Evolutionary conservation across 768 basidiomycete species (phyloP).

Genomic region (Candolleomyces eurysporus): DNA sequence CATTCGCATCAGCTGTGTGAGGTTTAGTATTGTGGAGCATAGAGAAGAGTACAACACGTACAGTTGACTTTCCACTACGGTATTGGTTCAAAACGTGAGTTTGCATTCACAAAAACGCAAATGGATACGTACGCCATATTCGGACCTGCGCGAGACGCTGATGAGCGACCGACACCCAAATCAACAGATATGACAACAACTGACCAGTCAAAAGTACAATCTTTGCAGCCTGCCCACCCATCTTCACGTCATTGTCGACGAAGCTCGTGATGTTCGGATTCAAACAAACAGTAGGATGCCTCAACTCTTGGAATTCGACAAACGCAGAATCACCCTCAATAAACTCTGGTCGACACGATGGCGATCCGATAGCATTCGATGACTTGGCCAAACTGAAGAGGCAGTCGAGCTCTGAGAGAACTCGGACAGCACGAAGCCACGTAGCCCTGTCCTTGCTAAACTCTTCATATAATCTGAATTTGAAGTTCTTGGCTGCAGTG

Average conservation of each 20-base stretch:
- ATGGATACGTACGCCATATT: conserved; percentile 74
- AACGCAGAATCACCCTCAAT: conserved; percentile 77
- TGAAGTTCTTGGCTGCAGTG: conserved; percentile 80
- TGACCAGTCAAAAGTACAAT: conserved; percentile 85
- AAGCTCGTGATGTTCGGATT: conserved; percentile 66
- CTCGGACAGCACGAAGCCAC: conserved; percentile 82
- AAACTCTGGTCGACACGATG: conserved; percentile 88
- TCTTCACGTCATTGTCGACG: conserved; percentile 88
- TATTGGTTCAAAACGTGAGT: neutral
- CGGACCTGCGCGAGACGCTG: conserved; percentile 49
- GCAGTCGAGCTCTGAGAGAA: conserved; percentile 95
- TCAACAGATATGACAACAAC: conserved; percentile 18
- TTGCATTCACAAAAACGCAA: neutral
- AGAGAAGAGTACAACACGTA: conserved; percentile 14
- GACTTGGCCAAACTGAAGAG: conserved; percentile 88
- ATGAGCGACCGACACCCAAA: neutral
- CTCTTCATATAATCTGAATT: conserved; percentile 71
- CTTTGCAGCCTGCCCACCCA: conserved; percentile 74
- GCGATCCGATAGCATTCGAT: conserved; percentile 87
- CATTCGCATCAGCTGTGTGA: conserved; percentile 80
- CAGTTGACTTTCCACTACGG: conserved; percentile 38
- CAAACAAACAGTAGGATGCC: conserved; percentile 84
- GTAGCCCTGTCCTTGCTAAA: conserved; percentile 78
- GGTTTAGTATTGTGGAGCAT: neutral
- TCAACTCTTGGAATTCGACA: conserved; percentile 83